phyloP scores from a whole-genome alignment of 1,139 yeast species.

The Starmera stellimalicola region DNA sequence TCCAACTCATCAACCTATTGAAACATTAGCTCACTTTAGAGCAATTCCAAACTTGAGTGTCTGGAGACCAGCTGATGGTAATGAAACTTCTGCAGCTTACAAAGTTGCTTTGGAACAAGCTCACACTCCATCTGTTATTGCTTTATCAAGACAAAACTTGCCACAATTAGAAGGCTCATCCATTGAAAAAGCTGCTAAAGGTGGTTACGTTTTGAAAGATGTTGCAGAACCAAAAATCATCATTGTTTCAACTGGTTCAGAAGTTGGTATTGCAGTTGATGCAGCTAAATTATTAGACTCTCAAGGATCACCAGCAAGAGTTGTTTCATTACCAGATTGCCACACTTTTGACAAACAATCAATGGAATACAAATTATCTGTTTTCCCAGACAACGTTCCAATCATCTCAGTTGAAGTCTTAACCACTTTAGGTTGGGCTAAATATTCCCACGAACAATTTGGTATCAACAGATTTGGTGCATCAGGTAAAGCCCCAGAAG shows the following conservation, averaged over 20 bases:
- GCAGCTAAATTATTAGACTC: slow-evolving; percentile 63
- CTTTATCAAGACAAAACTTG: slow-evolving; percentile 94
- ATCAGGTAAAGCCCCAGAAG: slow-evolving; percentile 82
- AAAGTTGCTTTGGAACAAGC: slow-evolving; percentile 61
- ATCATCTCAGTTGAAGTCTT: slow-evolving; percentile 90
- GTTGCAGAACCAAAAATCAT: slow-evolving; percentile 63
- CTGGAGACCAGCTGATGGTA: slow-evolving; percentile 99
- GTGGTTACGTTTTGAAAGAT: slow-evolving; percentile 79
- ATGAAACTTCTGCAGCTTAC: slow-evolving; percentile 97
- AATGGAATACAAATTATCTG: slow-evolving; percentile 68
- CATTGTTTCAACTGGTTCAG: slow-evolving; percentile 92
- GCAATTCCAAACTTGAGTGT: slow-evolving; percentile 91
- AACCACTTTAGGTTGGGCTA: slow-evolving; percentile 88
- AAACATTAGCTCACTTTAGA: slow-evolving; percentile 96
- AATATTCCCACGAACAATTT: slow-evolving; percentile 93
- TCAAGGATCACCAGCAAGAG: slow-evolving; percentile 65
- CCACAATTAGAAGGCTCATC: slow-evolving; percentile 94
- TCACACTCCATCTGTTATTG: slow-evolving; percentile 81
- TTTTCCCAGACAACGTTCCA: slow-evolving; percentile 93
- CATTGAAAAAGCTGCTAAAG: slow-evolving; percentile 85
- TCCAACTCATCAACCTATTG: slow-evolving; percentile 99
- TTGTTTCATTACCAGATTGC: slow-evolving; percentile 93
- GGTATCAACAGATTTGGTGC: slow-evolving; percentile 97
- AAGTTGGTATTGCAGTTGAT: slow-evolving; percentile 76
- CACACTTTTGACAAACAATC: slow-evolving; percentile 82